Conservation (phyloP, 352 stramenopile genomes). For the Globisporangium cederbergense region DNA sequence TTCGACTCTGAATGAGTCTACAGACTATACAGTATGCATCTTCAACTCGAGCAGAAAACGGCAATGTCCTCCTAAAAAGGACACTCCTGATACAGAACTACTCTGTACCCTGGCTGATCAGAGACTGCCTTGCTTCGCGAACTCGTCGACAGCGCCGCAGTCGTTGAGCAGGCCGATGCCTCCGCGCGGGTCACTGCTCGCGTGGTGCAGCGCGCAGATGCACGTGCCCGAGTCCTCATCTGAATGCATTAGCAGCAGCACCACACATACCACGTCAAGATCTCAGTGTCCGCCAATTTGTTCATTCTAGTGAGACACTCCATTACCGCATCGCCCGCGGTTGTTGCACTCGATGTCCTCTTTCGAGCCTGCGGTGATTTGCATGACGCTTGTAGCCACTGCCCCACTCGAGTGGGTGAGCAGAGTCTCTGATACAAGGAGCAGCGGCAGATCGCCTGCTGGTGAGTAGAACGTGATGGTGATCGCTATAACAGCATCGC, state of each 20-base stretch:
- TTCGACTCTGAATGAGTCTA: too few species aligned
- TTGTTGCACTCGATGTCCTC: slow-evolving; percentile 78
- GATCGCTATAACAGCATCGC: slow-evolving; percentile 22
- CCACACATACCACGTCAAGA: neutral
- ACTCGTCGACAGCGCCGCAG: slow-evolving; percentile 58
- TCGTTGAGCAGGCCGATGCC: slow-evolving; percentile 44
- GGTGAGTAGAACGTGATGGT: slow-evolving; percentile 63
- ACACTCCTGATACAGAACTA: too few species aligned
- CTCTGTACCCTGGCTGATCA: neutral
- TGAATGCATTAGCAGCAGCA: slow-evolving; percentile 11
- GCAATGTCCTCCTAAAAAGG: neutral
- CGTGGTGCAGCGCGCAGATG: slow-evolving; percentile 52
- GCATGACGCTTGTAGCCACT: slow-evolving; percentile 27
- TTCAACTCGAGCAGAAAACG: neutral
- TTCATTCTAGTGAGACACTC: neutral
- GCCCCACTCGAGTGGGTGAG: slow-evolving; percentile 37
- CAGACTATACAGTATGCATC: too few species aligned
- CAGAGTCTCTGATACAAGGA: slow-evolving; percentile 27
- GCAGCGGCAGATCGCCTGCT: slow-evolving; percentile 49
- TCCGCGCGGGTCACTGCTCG: slow-evolving; percentile 55
- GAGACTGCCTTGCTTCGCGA: slow-evolving; percentile 26
- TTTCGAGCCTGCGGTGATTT: slow-evolving; percentile 43
- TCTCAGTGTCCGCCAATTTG: neutral
- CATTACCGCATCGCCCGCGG: slow-evolving; percentile 57
- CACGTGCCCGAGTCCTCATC: slow-evolving; percentile 65